Evolutionary conservation across 257 asterid species (phyloP), one percentile per base, ranked within the genome.

Genomic region (Scutellaria galericulata): DNA sequence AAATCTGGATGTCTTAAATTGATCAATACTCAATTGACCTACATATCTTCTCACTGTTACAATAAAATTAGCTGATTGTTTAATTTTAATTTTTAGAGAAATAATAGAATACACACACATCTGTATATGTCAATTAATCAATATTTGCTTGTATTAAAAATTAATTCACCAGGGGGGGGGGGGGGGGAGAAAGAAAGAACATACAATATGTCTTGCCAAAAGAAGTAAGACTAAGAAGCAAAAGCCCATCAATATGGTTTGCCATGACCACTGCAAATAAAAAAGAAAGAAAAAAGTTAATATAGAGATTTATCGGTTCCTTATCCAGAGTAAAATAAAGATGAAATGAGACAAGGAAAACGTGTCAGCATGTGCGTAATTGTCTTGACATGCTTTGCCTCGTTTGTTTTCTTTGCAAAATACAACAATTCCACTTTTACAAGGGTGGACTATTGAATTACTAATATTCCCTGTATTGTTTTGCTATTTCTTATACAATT

Each of bases 201-300:
- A 40, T 81, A 88, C 96, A 5, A 88, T 76, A 76, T 90, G 91
- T 65, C 95, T 86, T 64, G 95, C 74, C 20, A 83, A 40, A 61
- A 90, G 90, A 46, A 90, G 95, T 68, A 86, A 80, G 55, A 71
- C 67, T 59, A 88, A 76, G 87, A 90, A 86, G 86, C 93, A 85
- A 68, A 88, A 70, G 44, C 95, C 96, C 95, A 90, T 86, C 64
- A 90, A 55, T 70, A 90, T 90, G 50, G 96, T 90, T 79, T 90
- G 91, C 96, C 95, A 90, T 44, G 95, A 86, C 96, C 96, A 90
- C 96, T 86, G 91, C 87, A 51, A 74, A n/a, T n/a, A 70, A 50
- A 77, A 73, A 20, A 48, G 6, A 45, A 9, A 35, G 13, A 7
- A 15, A 5, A 11, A 41, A 15, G 31, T 64, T 50, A 27, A 7